Evolutionary conservation across 176 grass and related monocot species (phyloP).

Genomic region (Secale cereale): DNA sequence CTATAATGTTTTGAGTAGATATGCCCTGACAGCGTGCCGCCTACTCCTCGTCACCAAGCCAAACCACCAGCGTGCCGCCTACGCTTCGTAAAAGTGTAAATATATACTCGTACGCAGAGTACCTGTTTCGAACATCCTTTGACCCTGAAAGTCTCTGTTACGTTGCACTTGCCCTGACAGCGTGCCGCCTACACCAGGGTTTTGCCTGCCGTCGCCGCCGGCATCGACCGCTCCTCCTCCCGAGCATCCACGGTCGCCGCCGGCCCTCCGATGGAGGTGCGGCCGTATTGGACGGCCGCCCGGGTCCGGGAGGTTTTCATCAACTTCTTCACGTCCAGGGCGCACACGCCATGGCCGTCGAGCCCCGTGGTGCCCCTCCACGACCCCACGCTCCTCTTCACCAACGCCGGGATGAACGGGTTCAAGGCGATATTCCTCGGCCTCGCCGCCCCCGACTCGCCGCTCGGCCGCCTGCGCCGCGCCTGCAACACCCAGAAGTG

Average conservation of each 20-base stretch:
- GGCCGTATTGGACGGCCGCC: constrained; percentile 46
- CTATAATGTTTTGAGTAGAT: too few species aligned
- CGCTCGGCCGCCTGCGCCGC: constrained; percentile 47
- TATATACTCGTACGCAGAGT: too few species aligned
- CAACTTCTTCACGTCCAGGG: constrained; percentile 54
- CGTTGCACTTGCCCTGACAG: background rate
- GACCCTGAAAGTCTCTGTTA: too few species aligned
- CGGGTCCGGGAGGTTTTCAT: constrained; percentile 51
- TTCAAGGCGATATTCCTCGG: constrained; percentile 84
- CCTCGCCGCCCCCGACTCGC: constrained; percentile 48
- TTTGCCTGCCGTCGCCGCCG: background rate
- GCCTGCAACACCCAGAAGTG: constrained; percentile 88
- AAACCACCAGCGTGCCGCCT: too few species aligned
- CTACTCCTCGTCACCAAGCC: too few species aligned
- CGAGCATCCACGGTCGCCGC: background rate
- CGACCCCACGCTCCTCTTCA: constrained; percentile 83
- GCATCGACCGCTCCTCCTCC: background rate
- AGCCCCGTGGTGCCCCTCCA: constrained; percentile 82
- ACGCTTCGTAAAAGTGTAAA: too few species aligned
- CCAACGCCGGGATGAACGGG: constrained; percentile 90
- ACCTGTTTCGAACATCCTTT: too few species aligned
- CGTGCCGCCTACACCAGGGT: constrained; percentile 16
- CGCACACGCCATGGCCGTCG: constrained; percentile 65
- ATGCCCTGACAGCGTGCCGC: too few species aligned
- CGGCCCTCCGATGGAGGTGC: constrained; percentile 4